Evolutionary conservation across 2,329 filamentous ascomycete species (phyloP), one percentile per base, ranked within the genome.

Genomic region (Colletotrichum sp.): DNA sequence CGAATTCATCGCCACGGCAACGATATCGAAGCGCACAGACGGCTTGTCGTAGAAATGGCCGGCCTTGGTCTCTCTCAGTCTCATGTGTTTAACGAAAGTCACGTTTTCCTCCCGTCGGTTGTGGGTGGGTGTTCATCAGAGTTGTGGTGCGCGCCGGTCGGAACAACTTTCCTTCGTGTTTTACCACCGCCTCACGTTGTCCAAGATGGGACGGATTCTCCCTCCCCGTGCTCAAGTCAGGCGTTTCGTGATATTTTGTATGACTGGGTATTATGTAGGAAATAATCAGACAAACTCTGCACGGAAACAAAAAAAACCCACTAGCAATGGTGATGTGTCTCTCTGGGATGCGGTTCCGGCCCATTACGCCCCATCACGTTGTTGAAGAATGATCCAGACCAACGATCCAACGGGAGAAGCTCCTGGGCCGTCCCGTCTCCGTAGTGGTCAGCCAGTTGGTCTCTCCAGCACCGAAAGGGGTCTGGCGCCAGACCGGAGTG

Each of bases 1-100:
- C 65, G 43, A 74, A 48, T 76, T 73, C 70, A 76, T 76, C 48
- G 74, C 74, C 59, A 76, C 74, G 32, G 71, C 74, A 48, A 73
- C 74, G 24, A 74, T 76, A 30, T 76, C 74, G 28, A 68, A 48
- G n/a, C 74, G 74, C 70, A 76, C 74, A n/a, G 74, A 76, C 64
- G 74, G 74, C 1, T 32, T 76, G 24, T 76, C 74, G 18, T 76
- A 76, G 55, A 39, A 13, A 30, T 13, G 48, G 12, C 7, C 16
- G 12, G 18, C 28, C 13, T 14, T 21, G n/a, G 30, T 61, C 7
- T 59, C n/a, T 57, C 14, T 57, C 48, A 60, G 59, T 71, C 34
- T 59, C 14, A 26, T n/a, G 24, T 34, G 12, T 16, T 28, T 6
- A 5, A 14, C 6, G 43, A 59, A 24, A 8, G 21, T 36, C 21